Percentiles rank a stretch among this genome's conserved stretches.
Evolutionary conservation across 352 stramenopile genomes (phyloP).

Genomic region (Detonula confervacea): DNA sequence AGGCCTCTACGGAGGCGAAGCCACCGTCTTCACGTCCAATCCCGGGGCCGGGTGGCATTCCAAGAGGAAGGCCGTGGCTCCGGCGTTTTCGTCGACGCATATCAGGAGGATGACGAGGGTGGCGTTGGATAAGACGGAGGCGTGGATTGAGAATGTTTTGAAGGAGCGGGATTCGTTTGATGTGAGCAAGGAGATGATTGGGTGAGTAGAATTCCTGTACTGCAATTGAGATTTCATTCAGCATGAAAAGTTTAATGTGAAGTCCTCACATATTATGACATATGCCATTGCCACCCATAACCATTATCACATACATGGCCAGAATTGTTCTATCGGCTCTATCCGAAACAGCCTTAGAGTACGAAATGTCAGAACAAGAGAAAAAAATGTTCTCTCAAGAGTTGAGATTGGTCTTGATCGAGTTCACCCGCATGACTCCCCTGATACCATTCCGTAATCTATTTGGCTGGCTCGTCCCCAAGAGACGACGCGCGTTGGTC

Average conservation of each 20-base stretch:
- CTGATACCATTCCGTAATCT: constrained; percentile 32
- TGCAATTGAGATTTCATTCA: too few species aligned
- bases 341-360: constrained; percentile 45
- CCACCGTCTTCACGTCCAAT: constrained; percentile 46
- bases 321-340: constrained; percentile 29
- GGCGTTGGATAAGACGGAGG: constrained; percentile 50
- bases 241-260: too few species aligned
- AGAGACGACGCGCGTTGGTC: constrained; percentile 14
- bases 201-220: too few species aligned
- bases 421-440: constrained; percentile 36
- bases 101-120: constrained; percentile 57
- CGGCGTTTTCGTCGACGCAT: constrained; percentile 53
- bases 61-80: constrained; percentile 38
- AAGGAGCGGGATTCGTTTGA: constrained; percentile 54
- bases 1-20: neutral
- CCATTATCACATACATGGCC: too few species aligned
- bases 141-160: constrained; percentile 46
- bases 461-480: constrained; percentile 22
- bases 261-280: too few species aligned
- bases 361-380: constrained; percentile 36
- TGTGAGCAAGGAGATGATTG: constrained; percentile 47
- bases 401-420: constrained; percentile 30
- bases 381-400: constrained; percentile 32
- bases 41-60: constrained; percentile 42
- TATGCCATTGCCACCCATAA: too few species aligned